A percentile compares a stretch with the other conserved stretches of the same genome.
Conservation (phyloP, 1,284 basidiomycete genomes). For the Phellinidium pouzarii region DNA sequence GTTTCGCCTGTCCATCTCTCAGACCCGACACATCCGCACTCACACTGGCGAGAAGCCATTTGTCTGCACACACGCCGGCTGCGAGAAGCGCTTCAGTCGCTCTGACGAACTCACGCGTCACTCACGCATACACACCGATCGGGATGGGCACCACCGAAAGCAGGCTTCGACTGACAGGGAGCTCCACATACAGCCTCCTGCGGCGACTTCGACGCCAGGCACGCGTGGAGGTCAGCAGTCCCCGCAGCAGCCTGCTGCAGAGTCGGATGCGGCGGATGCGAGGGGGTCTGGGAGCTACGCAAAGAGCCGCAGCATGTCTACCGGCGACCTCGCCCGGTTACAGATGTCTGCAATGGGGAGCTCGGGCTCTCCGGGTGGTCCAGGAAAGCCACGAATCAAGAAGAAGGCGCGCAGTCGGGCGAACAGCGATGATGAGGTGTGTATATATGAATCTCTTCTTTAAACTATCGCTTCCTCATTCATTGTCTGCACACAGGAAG, state of each 20-base stretch:
- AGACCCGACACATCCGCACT: slow-evolving; percentile 97
- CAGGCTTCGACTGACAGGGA: slow-evolving; percentile 1
- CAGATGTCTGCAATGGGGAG: slow-evolving; percentile 23
- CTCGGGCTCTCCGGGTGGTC: slow-evolving; percentile 17
- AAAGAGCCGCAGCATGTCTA: slow-evolving; percentile 16
- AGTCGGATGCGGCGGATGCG: neutral
- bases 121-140: slow-evolving; percentile 82
- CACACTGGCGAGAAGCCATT: slow-evolving; percentile 99
- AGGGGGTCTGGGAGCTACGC: neutral
- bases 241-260: neutral
- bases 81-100: slow-evolving; percentile 96
- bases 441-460: slow-evolving; percentile 23
- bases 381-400: slow-evolving; percentile 32
- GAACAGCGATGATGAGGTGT: slow-evolving; percentile 74
- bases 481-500: slow-evolving; percentile 34
- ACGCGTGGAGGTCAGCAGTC: neutral
- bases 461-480: slow-evolving; percentile 21
- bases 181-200: neutral
- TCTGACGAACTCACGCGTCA: slow-evolving; percentile 97
- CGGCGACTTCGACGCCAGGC: neutral
- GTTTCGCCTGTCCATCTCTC: slow-evolving; percentile 9
- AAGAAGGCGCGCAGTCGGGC: slow-evolving; percentile 74
- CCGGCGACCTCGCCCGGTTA: slow-evolving; percentile 29
- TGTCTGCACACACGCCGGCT: slow-evolving; percentile 86
- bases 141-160: slow-evolving; percentile 26